A percentile compares a stretch with the other conserved stretches of the same genome.
Conservation (phyloP, 2,329 filamentous ascomycete genomes). For the Trichoderma atrobrunneum region DNA sequence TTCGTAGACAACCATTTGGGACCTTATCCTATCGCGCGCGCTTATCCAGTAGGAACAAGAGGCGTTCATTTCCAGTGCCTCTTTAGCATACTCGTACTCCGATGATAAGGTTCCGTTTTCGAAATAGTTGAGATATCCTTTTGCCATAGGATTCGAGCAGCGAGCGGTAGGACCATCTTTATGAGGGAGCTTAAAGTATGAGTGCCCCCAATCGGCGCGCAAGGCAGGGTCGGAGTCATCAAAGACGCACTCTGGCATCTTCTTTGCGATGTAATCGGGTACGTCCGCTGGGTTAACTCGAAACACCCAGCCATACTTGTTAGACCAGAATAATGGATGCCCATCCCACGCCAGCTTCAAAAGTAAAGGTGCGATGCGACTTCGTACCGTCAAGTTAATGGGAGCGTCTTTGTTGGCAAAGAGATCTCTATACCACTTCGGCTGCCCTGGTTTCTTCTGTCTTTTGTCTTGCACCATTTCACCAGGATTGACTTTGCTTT, state of each 20-base stretch:
- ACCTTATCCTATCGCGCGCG: constrained; percentile 85
- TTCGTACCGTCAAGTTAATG: constrained; percentile 80
- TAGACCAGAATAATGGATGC: constrained; percentile 87
- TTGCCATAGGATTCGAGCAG: constrained; percentile 85
- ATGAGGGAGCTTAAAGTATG: constrained; percentile 92
- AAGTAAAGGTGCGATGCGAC: constrained; percentile 80
- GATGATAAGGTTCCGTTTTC: constrained; percentile 85
- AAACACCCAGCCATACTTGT: constrained; percentile 91
- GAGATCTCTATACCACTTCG: constrained; percentile 92
- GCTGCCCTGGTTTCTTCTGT: constrained; percentile 85
- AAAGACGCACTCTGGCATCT: constrained; percentile 74
- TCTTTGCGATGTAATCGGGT: constrained; percentile 64
- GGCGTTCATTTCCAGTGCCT: constrained; percentile 96
- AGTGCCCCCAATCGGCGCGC: constrained; percentile 61
- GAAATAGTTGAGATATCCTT: constrained; percentile 86
- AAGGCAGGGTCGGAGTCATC: constrained; percentile 68
- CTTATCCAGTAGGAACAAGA: constrained; percentile 99
- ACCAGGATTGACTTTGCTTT: constrained; percentile 36
- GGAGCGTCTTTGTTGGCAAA: constrained; percentile 65
- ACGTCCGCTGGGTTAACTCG: constrained; percentile 63
- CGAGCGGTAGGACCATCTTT: constrained; percentile 87
- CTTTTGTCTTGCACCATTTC: constrained; percentile 53
- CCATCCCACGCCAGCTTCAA: constrained; percentile 86
- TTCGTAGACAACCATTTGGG: constrained; percentile 92
- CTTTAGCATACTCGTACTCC: constrained; percentile 85